Percentiles rank a stretch among this genome's conserved stretches.
These are phyloP conservation scores for Suillus subaureus DNA, from an alignment of 768 basidiomycete genomes.

Conservation along the genomic window DNA sequence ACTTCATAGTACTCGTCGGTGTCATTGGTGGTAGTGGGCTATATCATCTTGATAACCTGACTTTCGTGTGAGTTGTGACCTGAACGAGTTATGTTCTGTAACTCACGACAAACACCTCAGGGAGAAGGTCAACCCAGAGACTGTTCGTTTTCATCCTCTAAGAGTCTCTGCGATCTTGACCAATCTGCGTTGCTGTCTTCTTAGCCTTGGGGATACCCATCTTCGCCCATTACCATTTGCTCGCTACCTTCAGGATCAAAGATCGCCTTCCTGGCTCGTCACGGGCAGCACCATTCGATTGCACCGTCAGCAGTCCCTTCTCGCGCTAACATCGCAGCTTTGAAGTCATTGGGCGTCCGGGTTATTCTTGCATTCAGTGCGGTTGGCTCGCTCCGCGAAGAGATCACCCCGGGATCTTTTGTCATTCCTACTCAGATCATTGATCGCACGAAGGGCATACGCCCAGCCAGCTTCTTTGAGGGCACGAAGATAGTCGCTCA, in stretches of 20 bases:
- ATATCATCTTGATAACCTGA: conserved; percentile 92
- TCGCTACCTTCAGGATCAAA: conserved; percentile 78
- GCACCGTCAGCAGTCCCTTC: conserved; percentile 79
- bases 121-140: conserved; percentile 76
- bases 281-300: conserved; percentile 81
- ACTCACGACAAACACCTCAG: conserved; percentile 39
- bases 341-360: conserved; percentile 89
- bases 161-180: neutral
- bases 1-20: conserved; percentile 68
- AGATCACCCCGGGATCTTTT: conserved; percentile 89
- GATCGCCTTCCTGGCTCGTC: conserved; percentile 91
- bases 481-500: conserved; percentile 84
- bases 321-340: conserved; percentile 93
- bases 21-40: conserved; percentile 92
- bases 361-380: conserved; percentile 94
- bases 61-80: conserved; percentile 67
- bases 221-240: conserved; percentile 90
- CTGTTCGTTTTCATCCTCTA: conserved; percentile 49
- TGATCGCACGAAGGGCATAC: conserved; percentile 92
- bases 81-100: neutral
- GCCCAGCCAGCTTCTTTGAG: conserved; percentile 89
- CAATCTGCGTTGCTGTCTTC: neutral
- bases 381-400: conserved; percentile 92
- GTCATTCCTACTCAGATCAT: conserved; percentile 90
- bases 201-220: conserved; percentile 93